phyloP scores from a whole-genome alignment of 805 yeast genomes.

The Suhomyces vadensis region DNA sequence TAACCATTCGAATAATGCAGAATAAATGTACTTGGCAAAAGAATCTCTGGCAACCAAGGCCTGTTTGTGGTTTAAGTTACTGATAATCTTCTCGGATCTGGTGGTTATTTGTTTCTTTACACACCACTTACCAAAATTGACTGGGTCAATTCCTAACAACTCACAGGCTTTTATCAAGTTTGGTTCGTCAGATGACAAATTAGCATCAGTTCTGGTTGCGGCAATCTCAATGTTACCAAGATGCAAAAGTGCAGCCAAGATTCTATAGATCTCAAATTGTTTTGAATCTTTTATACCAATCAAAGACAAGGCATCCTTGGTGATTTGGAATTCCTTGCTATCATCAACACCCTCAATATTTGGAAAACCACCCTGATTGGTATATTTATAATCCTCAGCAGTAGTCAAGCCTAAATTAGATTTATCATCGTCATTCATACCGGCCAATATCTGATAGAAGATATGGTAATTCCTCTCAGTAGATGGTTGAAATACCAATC shows the following conservation, averaged over 20 bases:
- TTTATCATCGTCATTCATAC: conserved; percentile 59
- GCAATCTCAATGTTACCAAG: conserved; percentile 89
- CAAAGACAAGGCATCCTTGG: conserved; percentile 71
- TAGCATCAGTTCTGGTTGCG: conserved; percentile 82
- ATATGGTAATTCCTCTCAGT: conserved; percentile 95
- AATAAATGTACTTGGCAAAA: conserved; percentile 91
- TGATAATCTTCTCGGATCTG: conserved; percentile 87
- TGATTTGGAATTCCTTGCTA: conserved; percentile 69
- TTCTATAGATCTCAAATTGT: conserved; percentile 69
- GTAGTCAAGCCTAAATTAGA: conserved; percentile 57
- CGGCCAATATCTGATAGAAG: conserved; percentile 84
- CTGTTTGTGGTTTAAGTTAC: conserved; percentile 78
- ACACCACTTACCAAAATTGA: conserved; percentile 82
- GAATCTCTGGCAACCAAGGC: conserved; percentile 94
- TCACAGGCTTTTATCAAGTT: conserved; percentile 79
- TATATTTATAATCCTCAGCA: conserved; percentile 72
- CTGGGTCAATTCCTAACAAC: conserved; percentile 76
- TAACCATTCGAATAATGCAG: conserved; percentile 93
- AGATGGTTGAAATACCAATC: conserved; percentile 89
- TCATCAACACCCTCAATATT: conserved; percentile 80
- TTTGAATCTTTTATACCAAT: conserved; percentile 67
- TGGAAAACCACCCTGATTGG: conserved; percentile 85
- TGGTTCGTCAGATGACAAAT: conserved; percentile 83
- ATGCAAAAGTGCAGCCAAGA: conserved; percentile 86
- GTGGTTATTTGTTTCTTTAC: conserved; percentile 89